Evolutionary conservation across 75 land plant genomes (phyloP), one percentile per base, ranked within the genome.

Genomic region (Pseudotsuga menziesii): DNA sequence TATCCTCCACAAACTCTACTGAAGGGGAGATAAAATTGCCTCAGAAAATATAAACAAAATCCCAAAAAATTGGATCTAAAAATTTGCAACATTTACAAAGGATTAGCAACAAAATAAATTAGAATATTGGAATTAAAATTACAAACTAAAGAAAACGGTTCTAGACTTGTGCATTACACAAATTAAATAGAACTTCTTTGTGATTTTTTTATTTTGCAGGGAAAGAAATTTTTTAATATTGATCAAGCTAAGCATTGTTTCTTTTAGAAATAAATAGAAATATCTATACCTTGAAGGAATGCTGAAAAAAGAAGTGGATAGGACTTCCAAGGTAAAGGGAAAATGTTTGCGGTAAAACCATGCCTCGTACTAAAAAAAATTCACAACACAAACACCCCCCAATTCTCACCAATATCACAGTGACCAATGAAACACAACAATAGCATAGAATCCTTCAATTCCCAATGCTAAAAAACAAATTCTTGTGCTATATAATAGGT

Each of bases 1-100:
- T 67, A 67, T 67, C 16, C 71, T 36, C 71, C 71, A 67, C 32
- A 67, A 32, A 17, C 44, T 36, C 48, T 67, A 19, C 71, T 66
- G 44, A 16, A 36, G 36, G 4, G 29, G 19, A 66, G 8, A 32
- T 32, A 35, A 36, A 66, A 4, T 3, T 4, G 36, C 19, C 70
- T 66, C 44, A 66, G 7, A 13, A 66, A 36, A 66, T 3, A 36
- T 66, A 35, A 66, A 36, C 70, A 66, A 8, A 66, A 66, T 41
- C n/a, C 20, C 41, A 36, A 36, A 2, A 32, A 66, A 5, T 20
- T 36, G 9, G 20, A 66, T 66, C 48, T 36, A 0, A 35, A 17
- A 66, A 66, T 32, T 39, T 32, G 0, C 36, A 5, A 36, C 36
- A 64, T 12, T 26, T 61, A 6, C 35, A 64, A 64, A 1, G 35